A percentile compares a stretch with the other conserved stretches of the same genome.
Conservation (phyloP, 257 asterid genomes). For the Fraxinus excelsior region DNA sequence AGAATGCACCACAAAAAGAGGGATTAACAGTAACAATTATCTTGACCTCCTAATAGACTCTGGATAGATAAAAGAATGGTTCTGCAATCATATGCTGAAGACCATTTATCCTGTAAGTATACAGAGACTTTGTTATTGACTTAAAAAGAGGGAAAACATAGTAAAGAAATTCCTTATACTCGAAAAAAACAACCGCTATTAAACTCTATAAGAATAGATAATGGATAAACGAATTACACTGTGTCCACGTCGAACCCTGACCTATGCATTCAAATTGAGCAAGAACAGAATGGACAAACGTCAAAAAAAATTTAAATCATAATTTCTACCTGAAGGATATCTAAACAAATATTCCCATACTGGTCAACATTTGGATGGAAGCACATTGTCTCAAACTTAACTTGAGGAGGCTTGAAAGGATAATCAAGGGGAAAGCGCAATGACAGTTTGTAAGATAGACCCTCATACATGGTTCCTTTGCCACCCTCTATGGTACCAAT, state of each 20-base stretch:
- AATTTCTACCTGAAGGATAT: slow-evolving; percentile 64
- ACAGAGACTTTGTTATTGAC: background rate
- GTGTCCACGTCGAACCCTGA: background rate
- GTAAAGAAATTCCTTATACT: background rate
- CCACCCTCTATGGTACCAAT: slow-evolving; percentile 69
- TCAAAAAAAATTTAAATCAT: background rate
- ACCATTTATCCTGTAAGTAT: slow-evolving; percentile 65
- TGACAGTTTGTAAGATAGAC: slow-evolving; percentile 57
- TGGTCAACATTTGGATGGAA: slow-evolving; percentile 80
- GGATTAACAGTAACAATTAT: background rate
- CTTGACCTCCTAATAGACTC: slow-evolving; percentile 68
- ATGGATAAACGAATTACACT: background rate
- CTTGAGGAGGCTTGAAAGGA: slow-evolving; percentile 84
- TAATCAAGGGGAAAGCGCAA: slow-evolving; percentile 71
- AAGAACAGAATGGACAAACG: background rate
- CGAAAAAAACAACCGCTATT: background rate
- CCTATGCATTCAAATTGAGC: background rate
- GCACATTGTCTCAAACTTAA: slow-evolving; percentile 69
- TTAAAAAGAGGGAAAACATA: background rate
- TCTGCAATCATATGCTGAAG: slow-evolving; percentile 82
- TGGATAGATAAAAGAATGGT: slow-evolving; percentile 72
- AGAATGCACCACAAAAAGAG: background rate
- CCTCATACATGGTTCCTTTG: slow-evolving; percentile 66
- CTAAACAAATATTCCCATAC: slow-evolving; percentile 69
- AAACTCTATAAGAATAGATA: background rate